Evolutionary conservation across 2,329 filamentous ascomycete genomes (phyloP).

Genomic region (Colletotrichum costaricense): DNA sequence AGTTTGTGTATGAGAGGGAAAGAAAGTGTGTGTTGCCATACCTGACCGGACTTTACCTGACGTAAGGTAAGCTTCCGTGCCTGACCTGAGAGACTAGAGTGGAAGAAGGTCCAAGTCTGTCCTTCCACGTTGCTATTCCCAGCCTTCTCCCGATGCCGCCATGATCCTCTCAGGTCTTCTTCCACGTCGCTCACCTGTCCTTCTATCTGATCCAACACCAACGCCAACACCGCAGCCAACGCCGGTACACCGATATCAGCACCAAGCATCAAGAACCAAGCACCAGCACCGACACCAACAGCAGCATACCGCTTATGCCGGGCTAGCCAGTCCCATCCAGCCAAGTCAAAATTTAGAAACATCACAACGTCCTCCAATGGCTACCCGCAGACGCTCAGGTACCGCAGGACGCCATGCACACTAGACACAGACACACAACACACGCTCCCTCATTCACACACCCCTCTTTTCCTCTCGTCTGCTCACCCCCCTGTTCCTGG

Average conservation of each 20-base stretch:
- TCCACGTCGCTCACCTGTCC: not conserved
- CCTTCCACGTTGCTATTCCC: not conserved
- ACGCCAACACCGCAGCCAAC: not conserved
- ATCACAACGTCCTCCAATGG: slow-evolving; percentile 12
- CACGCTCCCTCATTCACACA: not conserved
- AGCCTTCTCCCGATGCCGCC: slow-evolving; percentile 21
- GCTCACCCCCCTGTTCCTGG: not conserved
- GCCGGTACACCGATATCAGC: not conserved
- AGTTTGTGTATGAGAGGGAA: not conserved
- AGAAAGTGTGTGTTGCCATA: not conserved
- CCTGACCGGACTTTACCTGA: not conserved
- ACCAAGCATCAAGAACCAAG: not conserved
- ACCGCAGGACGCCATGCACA: slow-evolving; percentile 11
- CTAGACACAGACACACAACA: not conserved
- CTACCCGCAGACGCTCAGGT: slow-evolving; percentile 12
- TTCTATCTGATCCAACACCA: not conserved
- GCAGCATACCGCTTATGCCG: not conserved
- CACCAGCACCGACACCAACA: not conserved
- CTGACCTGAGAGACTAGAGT: not conserved
- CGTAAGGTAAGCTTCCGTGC: not conserved
- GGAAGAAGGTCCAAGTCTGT: not conserved
- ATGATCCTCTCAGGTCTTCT: not conserved
- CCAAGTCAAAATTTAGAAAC: slow-evolving; percentile 28
- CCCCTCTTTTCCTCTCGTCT: not conserved
- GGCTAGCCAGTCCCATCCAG: not conserved